These are phyloP conservation scores for Speleostelium caveatum DNA, from an alignment of 78 protist genomes.

Conservation along the genomic window DNA sequence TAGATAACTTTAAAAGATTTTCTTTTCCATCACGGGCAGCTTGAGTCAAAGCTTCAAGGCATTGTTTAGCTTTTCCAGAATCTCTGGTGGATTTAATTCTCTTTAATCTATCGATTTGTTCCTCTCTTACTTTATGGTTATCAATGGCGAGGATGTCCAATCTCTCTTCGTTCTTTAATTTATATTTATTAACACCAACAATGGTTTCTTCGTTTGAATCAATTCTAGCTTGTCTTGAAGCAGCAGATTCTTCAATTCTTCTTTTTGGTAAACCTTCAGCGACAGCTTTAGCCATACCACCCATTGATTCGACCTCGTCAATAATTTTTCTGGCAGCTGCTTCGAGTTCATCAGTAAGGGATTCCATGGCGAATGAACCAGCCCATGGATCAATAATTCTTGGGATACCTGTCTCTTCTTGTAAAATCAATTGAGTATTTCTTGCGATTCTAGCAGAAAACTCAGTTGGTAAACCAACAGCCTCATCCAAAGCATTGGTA, in stretches of 20 bases:
- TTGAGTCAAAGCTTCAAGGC: conserved; percentile 81
- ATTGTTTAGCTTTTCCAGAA: conserved; percentile 7
- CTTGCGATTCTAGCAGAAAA: conserved; percentile 96
- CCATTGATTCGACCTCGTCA: conserved; percentile 87
- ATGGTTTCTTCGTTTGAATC: conserved; percentile 92
- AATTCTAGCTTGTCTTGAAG: conserved; percentile 95
- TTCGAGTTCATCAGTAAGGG: conserved; percentile 92
- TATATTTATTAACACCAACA: conserved; percentile 98
- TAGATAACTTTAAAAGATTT: conserved; percentile 85
- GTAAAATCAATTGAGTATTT: conserved; percentile 97
- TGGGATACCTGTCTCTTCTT: conserved; percentile 94
- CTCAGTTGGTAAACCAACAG: conserved; percentile 98
- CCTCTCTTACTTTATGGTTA: conserved; percentile 79
- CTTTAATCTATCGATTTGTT: conserved; percentile 80
- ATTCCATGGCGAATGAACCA: conserved; percentile 97
- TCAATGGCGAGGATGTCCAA: conserved; percentile 88
- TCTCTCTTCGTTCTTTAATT: conserved; percentile 79
- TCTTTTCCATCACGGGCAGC: conserved; percentile 47
- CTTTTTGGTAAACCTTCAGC: conserved; percentile 96
- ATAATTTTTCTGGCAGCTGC: conserved; percentile 77
- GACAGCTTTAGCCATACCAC: conserved; percentile 97
- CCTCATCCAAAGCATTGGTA: conserved; percentile 95
- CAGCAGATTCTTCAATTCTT: conserved; percentile 97
- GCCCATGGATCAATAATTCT: conserved; percentile 96
- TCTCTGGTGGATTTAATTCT: conserved; percentile 65